Evolutionary conservation across 2,329 filamentous ascomycete genomes (phyloP).

Genomic region (Fusarium sambucinum): DNA sequence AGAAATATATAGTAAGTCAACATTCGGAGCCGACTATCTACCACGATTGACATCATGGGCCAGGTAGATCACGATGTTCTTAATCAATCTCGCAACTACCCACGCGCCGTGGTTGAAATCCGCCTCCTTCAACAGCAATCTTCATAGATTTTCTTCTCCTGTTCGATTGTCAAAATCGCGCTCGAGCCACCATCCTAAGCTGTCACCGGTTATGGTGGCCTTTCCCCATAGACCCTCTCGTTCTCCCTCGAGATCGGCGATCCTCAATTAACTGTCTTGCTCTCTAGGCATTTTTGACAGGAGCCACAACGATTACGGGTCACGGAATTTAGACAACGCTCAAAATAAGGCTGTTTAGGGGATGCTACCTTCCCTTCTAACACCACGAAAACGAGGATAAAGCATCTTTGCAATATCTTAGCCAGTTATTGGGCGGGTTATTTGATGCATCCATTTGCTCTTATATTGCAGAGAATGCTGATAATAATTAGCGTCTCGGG

Average conservation of each 20-base stretch:
- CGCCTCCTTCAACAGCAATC: neutral
- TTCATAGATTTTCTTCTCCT: slow-evolving; percentile 4
- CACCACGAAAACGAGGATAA: slow-evolving; percentile 1
- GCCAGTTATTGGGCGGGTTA: neutral
- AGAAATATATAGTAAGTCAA: neutral
- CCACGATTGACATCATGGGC: neutral
- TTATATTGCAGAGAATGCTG: neutral
- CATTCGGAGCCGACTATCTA: slow-evolving; percentile 23
- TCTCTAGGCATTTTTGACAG: slow-evolving; percentile 19
- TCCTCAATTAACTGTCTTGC: slow-evolving; percentile 29
- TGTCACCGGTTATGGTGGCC: slow-evolving; percentile 15
- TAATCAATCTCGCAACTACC: neutral
- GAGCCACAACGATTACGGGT: slow-evolving; percentile 13
- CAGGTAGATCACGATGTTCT: neutral
- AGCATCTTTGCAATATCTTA: neutral
- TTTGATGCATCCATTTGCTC: neutral
- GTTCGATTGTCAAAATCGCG: slow-evolving; percentile 14
- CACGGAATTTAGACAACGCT: slow-evolving; percentile 11
- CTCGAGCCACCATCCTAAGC: slow-evolving; percentile 35
- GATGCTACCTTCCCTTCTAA: slow-evolving; percentile 15
- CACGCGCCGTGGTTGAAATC: neutral
- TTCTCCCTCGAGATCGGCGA: slow-evolving; percentile 44
- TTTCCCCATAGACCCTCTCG: slow-evolving; percentile 28
- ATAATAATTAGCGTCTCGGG: neutral
- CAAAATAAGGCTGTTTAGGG: slow-evolving; percentile 16